Evolutionary conservation across 768 basidiomycete species (phyloP), one percentile per base, ranked within the genome.

Genomic region (Asterophora lycoperdoides): DNA sequence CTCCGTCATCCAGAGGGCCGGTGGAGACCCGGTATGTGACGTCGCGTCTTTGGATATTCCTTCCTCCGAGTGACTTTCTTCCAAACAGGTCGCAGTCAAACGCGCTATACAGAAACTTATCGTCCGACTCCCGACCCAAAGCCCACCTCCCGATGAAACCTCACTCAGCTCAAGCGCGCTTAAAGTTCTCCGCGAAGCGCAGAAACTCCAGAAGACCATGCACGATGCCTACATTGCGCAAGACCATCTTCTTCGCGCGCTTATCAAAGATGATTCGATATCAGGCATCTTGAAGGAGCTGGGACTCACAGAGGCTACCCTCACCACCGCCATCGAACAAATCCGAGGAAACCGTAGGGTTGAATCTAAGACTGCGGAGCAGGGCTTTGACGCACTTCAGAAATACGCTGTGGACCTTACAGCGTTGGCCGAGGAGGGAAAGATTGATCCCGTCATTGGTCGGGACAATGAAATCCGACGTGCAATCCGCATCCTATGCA

Each of bases 401-500:
- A 96, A 96, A 67, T 92, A 91, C 61, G 89, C 89, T 1, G 69
- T 86, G 11, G 92, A 96, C 64, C 70, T 95, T 40, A 96, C 93
- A 0, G 74, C 87, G 3, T 74, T 94, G 2, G 93, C 93, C 26
- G 84, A 86, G 62, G 89, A 91, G 62, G 93, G 93, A 11, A 94
- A 94, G 65, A 81, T 95, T n/a, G 93, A 96, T 64, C 93, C 93
- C 3, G 89, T 93, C 23, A 92, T 96, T 49, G 93, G 93, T 8
- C 81, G 92, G 44, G 93, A 95, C 63, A 86, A 93, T 56, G 93
- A 94, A 64, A 93, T 96, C 55, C 79, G 93, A 44, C 80, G 93
- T 38, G 82, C 78, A 34, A 78, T 93, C 46, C 85, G 91, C 37
- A 89, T 93, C 56, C 76, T 93, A 29, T 92, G 89, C 56, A 71